phyloP scores from a whole-genome alignment of 371 early-diverging fungal genomes.

The Umbelopsis sp. region DNA sequence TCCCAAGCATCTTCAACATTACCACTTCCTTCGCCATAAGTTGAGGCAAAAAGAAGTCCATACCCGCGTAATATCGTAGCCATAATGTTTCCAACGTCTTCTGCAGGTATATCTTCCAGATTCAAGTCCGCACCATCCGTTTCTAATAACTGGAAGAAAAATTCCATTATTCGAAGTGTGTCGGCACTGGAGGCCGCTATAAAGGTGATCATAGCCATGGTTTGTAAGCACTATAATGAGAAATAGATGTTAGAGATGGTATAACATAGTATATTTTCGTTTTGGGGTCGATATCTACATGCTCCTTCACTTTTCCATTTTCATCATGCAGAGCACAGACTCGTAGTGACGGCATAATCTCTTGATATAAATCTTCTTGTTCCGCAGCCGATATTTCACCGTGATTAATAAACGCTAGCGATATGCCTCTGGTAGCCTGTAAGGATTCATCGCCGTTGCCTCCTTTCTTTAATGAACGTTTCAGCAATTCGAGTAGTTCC shows the following conservation, averaged over 20 bases:
- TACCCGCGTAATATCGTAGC: slow-evolving; percentile 54
- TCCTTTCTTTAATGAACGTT: slow-evolving; percentile 57
- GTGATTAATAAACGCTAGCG: slow-evolving; percentile 69
- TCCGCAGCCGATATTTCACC: slow-evolving; percentile 55
- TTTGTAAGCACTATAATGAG: slow-evolving; percentile 40
- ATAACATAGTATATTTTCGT: not conserved
- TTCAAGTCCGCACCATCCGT: slow-evolving; percentile 45
- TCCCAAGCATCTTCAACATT: slow-evolving; percentile 46
- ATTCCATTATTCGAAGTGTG: slow-evolving; percentile 41
- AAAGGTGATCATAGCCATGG: slow-evolving; percentile 64
- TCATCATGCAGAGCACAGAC: slow-evolving; percentile 50
- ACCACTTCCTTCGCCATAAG: slow-evolving; percentile 48
- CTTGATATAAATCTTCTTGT: slow-evolving; percentile 62
- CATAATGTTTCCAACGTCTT: slow-evolving; percentile 35
- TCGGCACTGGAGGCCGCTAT: slow-evolving; percentile 66
- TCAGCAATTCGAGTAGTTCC: slow-evolving; percentile 59
- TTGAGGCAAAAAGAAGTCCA: slow-evolving; percentile 52
- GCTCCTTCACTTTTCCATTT: slow-evolving; percentile 43
- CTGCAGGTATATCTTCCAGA: slow-evolving; percentile 31
- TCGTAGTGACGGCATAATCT: slow-evolving; percentile 52
- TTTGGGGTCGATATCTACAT: slow-evolving; percentile 26
- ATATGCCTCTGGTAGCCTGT: slow-evolving; percentile 64
- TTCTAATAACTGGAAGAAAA: slow-evolving; percentile 46
- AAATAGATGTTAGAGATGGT: slow-evolving; percentile 14
- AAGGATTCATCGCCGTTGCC: slow-evolving; percentile 58